These are phyloP conservation scores for Pseudoturritis turrita DNA, from an alignment of 345 rosid genomes.

Conservation along the genomic window DNA sequence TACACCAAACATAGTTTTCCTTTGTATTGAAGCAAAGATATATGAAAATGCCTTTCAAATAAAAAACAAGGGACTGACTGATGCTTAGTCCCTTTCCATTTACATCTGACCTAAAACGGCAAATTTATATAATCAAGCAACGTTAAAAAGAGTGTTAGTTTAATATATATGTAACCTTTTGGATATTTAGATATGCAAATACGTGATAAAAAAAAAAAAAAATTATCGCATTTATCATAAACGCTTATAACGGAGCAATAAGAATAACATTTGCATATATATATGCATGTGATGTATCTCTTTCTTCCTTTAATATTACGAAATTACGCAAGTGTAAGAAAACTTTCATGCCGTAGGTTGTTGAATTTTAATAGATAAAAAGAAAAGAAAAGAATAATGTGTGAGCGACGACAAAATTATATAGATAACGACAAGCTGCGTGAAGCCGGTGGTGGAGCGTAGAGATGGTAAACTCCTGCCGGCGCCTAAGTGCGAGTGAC, in stretches of 20 bases:
- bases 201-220: neutral
- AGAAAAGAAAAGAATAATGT: neutral
- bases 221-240: neutral
- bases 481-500: too few relatives aligned
- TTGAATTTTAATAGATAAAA: neutral
- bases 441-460: neutral
- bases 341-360: neutral
- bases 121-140: neutral
- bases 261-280: neutral
- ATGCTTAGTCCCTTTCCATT: constrained; percentile 17
- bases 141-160: neutral
- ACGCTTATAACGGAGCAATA: neutral
- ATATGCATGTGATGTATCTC: neutral
- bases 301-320: neutral
- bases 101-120: neutral
- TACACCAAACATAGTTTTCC: constrained; percentile 12
- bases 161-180: neutral
- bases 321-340: neutral
- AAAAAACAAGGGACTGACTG: neutral
- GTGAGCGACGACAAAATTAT: neutral
- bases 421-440: neutral
- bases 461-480: neutral
- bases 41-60: neutral
- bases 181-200: neutral
- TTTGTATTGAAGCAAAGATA: constrained; percentile 24